Percentiles rank a stretch among this genome's conserved stretches.
Evolutionary conservation across 495 filamentous ascomycete genomes (phyloP).

Genomic region (Penicillium macrosclerotiorum): DNA sequence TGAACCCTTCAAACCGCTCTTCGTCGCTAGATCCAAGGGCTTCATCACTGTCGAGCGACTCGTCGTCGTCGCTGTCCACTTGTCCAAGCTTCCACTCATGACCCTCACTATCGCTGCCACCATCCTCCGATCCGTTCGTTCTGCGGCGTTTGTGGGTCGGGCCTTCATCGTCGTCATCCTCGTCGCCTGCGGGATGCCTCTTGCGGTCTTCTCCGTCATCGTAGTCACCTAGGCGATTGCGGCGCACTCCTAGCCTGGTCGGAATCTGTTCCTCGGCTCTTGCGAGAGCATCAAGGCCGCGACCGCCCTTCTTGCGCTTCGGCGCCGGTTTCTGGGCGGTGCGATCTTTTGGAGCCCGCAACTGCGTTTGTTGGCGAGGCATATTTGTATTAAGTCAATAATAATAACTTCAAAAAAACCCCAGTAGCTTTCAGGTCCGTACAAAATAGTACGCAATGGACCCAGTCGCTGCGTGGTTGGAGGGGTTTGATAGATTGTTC

Average conservation of each 20-base stretch:
- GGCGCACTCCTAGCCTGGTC: slow-evolving; percentile 47
- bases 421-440: neutral
- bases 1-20: slow-evolving; percentile 73
- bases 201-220: slow-evolving; percentile 51
- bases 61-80: slow-evolving; percentile 72
- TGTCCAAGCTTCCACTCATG: slow-evolving; percentile 83
- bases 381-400: slow-evolving; percentile 40
- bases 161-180: slow-evolving; percentile 47
- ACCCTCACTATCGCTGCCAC: slow-evolving; percentile 81
- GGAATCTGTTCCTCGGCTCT: slow-evolving; percentile 68
- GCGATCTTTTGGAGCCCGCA: slow-evolving; percentile 48
- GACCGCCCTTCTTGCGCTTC: slow-evolving; percentile 53
- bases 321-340: slow-evolving; percentile 39
- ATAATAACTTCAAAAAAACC: neutral
- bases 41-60: slow-evolving; percentile 87
- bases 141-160: slow-evolving; percentile 47
- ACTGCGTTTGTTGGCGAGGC: slow-evolving; percentile 64
- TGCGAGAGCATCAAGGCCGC: slow-evolving; percentile 77
- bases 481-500: slow-evolving; percentile 16
- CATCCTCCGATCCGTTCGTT: slow-evolving; percentile 30
- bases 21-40: slow-evolving; percentile 89
- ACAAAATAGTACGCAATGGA: slow-evolving; percentile 7
- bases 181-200: slow-evolving; percentile 30
- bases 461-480: slow-evolving; percentile 13
- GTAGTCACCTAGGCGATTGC: slow-evolving; percentile 57